Evolutionary conservation across 305 asterid genomes (phyloP), one percentile per base, ranked within the genome.

Genomic region (Nicotiana rustica): DNA sequence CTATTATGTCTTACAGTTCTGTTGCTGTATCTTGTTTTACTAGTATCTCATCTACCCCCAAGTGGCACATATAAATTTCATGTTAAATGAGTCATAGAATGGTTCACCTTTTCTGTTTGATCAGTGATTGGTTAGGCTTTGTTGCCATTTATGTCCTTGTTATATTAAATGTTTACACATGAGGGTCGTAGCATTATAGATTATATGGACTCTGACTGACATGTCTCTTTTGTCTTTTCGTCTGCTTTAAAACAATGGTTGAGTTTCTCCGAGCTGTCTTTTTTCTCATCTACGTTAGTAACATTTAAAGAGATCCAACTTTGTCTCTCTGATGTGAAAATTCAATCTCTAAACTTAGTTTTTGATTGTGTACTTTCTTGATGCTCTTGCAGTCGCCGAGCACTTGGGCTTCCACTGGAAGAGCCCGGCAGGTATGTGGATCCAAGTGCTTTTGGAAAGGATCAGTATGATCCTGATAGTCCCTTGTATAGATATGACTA

Each of bases 381-480:
- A n/a, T 84, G 69, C 35, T 86, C 78, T 82, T 83, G 87, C 95
- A 94, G 99, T 87, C 99, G 99, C 71, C 91, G 73, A 87, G 94
- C 98, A 14, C 91, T 94, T 17, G 99, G 99, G 67, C 98, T 96
- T 75, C 99, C 98, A 47, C 70, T 90, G 79, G 98, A 94, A 67
- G 99, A 96, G 86, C 98, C 99, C 6, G 98, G 97, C 31, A 88
- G 94, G 86, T 92, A 92, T 13, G 91, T 90, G 3, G 95, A 96
- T 44, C 88, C 95, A 2, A 94, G 90, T 88, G 85, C 80, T 85
- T 89, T 94, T 15, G 96, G 95, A 18, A 96, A 96, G 83, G 99
- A 92, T 88, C 86, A 90, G 84, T 96, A 94, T 36, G 97, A 96
- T 87, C 95, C 97, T 0, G 95, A 93, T 75, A 94, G 84, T 77